Conservation (phyloP, 2,329 filamentous ascomycete species). For the Cladosporium sp. region DNA sequence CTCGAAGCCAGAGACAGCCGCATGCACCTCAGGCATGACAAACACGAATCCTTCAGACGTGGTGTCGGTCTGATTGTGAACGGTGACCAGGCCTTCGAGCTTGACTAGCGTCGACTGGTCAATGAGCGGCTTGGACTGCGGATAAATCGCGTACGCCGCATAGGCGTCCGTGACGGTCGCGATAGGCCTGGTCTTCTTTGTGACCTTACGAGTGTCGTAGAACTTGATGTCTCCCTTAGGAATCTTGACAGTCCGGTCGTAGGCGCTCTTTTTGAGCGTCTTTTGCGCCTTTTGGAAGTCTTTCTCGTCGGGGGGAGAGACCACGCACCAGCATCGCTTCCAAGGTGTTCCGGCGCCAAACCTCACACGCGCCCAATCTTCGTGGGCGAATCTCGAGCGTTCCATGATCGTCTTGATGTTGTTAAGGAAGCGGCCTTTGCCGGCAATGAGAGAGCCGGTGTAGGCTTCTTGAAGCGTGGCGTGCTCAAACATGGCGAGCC, state of each 20-base stretch:
- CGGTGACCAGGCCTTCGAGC: constrained; percentile 82
- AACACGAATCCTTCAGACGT: constrained; percentile 92
- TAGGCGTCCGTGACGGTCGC: constrained; percentile 87
- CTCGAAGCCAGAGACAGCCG: constrained; percentile 90
- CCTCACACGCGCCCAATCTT: constrained; percentile 90
- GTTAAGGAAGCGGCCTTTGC: constrained; percentile 83
- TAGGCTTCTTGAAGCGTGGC: constrained; percentile 92
- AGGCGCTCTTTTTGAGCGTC: constrained; percentile 73
- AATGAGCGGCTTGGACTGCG: constrained; percentile 86
- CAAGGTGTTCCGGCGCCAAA: constrained; percentile 95
- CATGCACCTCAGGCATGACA: constrained; percentile 89
- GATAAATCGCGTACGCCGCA: constrained; percentile 91
- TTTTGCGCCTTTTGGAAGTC: constrained; percentile 80
- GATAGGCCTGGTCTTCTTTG: constrained; percentile 84
- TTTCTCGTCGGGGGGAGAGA: constrained; percentile 89
- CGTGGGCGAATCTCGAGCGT: constrained; percentile 65
- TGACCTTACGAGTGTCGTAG: constrained; percentile 84
- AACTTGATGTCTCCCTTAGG: constrained; percentile 91
- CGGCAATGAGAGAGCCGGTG: constrained; percentile 89
- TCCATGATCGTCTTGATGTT: constrained; percentile 88
- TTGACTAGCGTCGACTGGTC: constrained; percentile 93
- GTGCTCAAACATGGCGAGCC: constrained; percentile 90
- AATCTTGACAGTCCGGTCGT: constrained; percentile 61
- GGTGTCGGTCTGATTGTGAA: constrained; percentile 71
- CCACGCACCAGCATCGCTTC: constrained; percentile 95